Base-by-base conservation (phyloP, 768 basidiomycete genomes). In the Phaeotremella skinneri region DNA sequence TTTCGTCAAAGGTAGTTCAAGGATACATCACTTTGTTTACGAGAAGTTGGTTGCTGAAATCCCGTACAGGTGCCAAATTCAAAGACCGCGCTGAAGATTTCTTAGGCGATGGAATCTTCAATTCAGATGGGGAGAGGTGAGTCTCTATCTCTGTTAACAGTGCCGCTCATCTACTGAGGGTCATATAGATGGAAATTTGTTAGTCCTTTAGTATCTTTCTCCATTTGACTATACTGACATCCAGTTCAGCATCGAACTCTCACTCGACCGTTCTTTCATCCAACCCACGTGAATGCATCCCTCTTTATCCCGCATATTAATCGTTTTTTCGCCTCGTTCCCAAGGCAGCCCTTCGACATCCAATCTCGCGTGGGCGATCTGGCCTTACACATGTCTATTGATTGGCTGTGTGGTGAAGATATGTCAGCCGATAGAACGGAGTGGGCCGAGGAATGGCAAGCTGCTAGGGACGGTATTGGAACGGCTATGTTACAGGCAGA, bases 81-180 rank as follows among this genome's bases (percentile, higher is more conserved):
- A 64, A 66, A 34, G 61, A 73, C 30, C 52, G 70, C 4, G 64
- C 68, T 1, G 49, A 66, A 23, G 68, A 57, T 27, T 69, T 77
- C 43, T 60, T 76, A 6, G 77, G 76, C 1, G 70, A 71, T 52
- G 77, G 77, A 6, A 77, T 78, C 14, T 78, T 78, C 66, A 72
- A 69, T 21, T 60, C 69, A 1, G 75, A 78, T 61, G 73, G 74
- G 2, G 65, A 66, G 2, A 50, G 63, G 34, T 73, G 23, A 25
- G 66, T 72, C 53, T 14, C 14, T 20, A 16, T 14, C 20, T 41
- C 17, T 9, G 34, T 20, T 27, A 23, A 31, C 14, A 31, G 39
- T n/a, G 39, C 5, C 16, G 41, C 3, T 9, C 43, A n/a, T 2
- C 21, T 30, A 17, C 32, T 56, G 43, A 52, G 1, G 11, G 9